These are phyloP conservation scores for Licmophora abbreviata DNA, from an alignment of 108 stramenopile species.

Conservation along the genomic window DNA sequence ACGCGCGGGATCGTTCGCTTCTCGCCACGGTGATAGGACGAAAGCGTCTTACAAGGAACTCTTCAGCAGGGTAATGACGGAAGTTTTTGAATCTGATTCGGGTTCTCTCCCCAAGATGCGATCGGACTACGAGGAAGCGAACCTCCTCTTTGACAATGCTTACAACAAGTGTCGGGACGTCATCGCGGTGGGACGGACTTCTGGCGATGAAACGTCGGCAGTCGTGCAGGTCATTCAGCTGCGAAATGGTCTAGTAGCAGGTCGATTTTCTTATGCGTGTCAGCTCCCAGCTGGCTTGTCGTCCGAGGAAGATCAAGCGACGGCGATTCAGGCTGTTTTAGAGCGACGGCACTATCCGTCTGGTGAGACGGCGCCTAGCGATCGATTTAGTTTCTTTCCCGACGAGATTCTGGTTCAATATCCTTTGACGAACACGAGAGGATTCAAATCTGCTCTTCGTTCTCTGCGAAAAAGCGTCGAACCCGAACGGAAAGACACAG, in stretches of 20 bases:
- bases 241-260: slow-evolving; percentile 33
- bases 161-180: slow-evolving; percentile 41
- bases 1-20: slow-evolving; percentile 25
- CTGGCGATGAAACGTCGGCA: slow-evolving; percentile 1
- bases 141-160: slow-evolving; percentile 31
- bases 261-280: slow-evolving; percentile 35
- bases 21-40: slow-evolving; percentile 22
- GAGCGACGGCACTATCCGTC: slow-evolving; percentile 44
- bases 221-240: slow-evolving; percentile 45
- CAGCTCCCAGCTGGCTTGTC: slow-evolving; percentile 10
- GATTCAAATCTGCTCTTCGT: slow-evolving; percentile 20
- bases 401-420: slow-evolving; percentile 38
- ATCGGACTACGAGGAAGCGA: slow-evolving; percentile 32
- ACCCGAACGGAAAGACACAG: slow-evolving; percentile 7
- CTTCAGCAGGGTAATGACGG: slow-evolving; percentile 26
- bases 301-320: slow-evolving; percentile 16
- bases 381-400: slow-evolving; percentile 39
- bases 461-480: slow-evolving; percentile 13
- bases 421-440: slow-evolving; percentile 12
- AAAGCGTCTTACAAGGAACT: slow-evolving; percentile 21
- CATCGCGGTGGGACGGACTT: slow-evolving; percentile 15
- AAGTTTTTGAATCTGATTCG: slow-evolving; percentile 22
- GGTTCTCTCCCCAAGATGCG: slow-evolving; percentile 18
- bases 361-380: slow-evolving; percentile 11
- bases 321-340: slow-evolving; percentile 30